These are phyloP conservation scores for Ceratonia siliqua DNA, from an alignment of 306 rosid genomes.

Conservation along the genomic window DNA sequence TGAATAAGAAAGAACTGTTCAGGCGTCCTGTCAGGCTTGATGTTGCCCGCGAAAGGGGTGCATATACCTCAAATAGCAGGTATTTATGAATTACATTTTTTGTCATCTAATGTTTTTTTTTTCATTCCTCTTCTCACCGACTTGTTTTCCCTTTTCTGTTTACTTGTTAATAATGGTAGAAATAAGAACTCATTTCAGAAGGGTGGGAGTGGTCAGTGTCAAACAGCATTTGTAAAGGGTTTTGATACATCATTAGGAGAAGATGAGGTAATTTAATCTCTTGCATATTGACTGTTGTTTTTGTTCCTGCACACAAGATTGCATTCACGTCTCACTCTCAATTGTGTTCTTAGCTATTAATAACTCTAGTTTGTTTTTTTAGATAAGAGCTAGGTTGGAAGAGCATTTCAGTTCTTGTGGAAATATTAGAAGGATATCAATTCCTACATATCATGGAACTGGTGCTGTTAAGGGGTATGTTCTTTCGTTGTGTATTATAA, in stretches of 20 bases:
- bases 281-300: slow-evolving; percentile 3
- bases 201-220: slow-evolving; percentile 39
- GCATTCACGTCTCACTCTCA: not conserved
- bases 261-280: slow-evolving; percentile 52
- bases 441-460: slow-evolving; percentile 54
- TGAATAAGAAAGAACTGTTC: slow-evolving; percentile 43
- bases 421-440: slow-evolving; percentile 56
- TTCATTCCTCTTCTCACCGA: slow-evolving; percentile 3
- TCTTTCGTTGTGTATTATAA: not conserved
- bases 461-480: slow-evolving; percentile 64
- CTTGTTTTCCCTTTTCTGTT: not conserved
- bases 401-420: slow-evolving; percentile 71
- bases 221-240: slow-evolving; percentile 58
- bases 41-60: slow-evolving; percentile 57
- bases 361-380: slow-evolving; percentile 17
- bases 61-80: slow-evolving; percentile 56
- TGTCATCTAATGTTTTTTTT: not conserved
- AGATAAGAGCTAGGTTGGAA: slow-evolving; percentile 58
- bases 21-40: slow-evolving; percentile 59
- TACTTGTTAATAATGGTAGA: slow-evolving; percentile 26
- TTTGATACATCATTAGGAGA: slow-evolving; percentile 52
- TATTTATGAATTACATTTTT: slow-evolving; percentile 18
- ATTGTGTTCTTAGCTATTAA: not conserved
- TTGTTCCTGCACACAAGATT: not conserved
- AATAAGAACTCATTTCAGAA: slow-evolving; percentile 51